Evolutionary conservation across 352 stramenopile species (phyloP).

Genomic region (Saprolegnia parasitica): DNA sequence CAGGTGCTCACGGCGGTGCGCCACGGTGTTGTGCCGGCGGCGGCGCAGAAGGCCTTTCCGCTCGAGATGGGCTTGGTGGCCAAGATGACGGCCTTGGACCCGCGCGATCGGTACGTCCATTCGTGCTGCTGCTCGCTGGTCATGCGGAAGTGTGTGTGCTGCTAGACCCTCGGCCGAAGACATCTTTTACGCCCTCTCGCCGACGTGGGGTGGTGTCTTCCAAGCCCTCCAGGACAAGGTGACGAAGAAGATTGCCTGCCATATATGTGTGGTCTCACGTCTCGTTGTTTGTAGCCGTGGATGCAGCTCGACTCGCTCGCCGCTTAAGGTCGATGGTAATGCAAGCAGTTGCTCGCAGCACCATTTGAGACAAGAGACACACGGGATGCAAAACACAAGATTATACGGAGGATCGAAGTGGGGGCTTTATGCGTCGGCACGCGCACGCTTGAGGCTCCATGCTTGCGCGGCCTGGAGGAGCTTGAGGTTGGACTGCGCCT

Average conservation of each 20-base stretch:
- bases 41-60: constrained; percentile 53
- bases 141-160: too few relatives aligned
- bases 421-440: constrained; percentile 8
- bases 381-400: too few relatives aligned
- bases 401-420: neutral
- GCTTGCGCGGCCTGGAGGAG: constrained; percentile 96
- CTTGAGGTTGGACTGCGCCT: constrained; percentile 93
- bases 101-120: constrained; percentile 39
- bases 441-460: constrained; percentile 87
- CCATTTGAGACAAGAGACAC: too few relatives aligned
- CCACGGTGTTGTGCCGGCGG: constrained; percentile 70
- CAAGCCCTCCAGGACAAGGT: constrained; percentile 5
- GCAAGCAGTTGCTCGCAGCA: neutral
- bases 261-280: too few relatives aligned
- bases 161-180: constrained; percentile 6
- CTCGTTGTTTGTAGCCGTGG: constrained; percentile 6
- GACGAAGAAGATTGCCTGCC: too few relatives aligned
- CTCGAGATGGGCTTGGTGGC: constrained; percentile 69
- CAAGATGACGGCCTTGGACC: constrained; percentile 72
- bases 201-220: constrained; percentile 3
- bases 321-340: neutral
- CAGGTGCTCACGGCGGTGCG: constrained; percentile 74
- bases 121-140: neutral
- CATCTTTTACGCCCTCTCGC: neutral
- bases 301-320: neutral